These are phyloP conservation scores for Erigeron canadensis DNA, from an alignment of 129 eudicot genomes.

Conservation along the genomic window DNA sequence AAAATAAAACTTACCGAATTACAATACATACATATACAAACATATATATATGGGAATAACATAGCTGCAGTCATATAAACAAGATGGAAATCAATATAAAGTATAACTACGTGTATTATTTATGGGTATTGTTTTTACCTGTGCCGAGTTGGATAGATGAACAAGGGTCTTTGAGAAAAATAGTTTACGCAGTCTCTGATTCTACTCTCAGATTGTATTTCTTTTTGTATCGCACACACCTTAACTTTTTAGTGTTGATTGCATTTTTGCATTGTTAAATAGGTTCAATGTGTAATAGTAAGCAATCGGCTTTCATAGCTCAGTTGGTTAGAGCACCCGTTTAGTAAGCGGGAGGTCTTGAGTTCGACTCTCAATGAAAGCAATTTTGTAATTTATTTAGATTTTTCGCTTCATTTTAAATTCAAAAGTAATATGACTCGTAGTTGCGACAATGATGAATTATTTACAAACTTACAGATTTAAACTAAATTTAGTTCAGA, in stretches of 20 bases:
- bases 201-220: neutral
- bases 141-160: conserved; percentile 14
- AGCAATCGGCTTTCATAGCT: conserved; percentile 47
- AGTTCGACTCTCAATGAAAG: conserved; percentile 91
- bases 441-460: too few species aligned
- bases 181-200: conserved; percentile 19
- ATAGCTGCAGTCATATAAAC: too few species aligned
- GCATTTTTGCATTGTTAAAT: neutral
- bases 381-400: neutral
- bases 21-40: neutral
- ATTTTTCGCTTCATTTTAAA: too few species aligned
- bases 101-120: neutral
- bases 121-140: conserved; percentile 8
- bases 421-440: too few species aligned
- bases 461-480: too few species aligned
- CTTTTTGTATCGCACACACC: neutral
- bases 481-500: too few species aligned
- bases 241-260: neutral
- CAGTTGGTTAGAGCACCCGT: conserved; percentile 99
- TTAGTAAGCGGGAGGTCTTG: conserved; percentile 99
- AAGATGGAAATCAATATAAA: neutral
- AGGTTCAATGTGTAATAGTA: rapidly evolving
- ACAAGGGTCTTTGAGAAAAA: conserved; percentile 13
- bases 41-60: too few species aligned
- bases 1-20: neutral